Evolutionary conservation across 2,329 filamentous ascomycete species (phyloP).

Genomic region (Cladosporium sp.): DNA sequence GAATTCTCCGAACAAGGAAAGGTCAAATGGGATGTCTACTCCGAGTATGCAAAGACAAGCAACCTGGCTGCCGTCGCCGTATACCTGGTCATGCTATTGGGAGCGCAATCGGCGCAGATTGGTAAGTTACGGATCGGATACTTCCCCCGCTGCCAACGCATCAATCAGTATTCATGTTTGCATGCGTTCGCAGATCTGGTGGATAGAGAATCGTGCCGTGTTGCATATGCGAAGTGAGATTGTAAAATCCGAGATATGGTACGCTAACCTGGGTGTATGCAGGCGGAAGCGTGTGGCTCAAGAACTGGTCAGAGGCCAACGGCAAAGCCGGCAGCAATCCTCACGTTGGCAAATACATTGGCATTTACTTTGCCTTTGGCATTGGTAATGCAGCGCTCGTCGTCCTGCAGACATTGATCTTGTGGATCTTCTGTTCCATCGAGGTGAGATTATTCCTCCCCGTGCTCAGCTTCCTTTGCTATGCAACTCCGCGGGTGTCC

Average conservation of each 20-base stretch:
- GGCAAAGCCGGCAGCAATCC: conserved; percentile 63
- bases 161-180: not conserved
- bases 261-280: conserved; percentile 24
- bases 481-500: not conserved
- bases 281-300: conserved; percentile 88
- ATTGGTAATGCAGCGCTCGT: conserved; percentile 81
- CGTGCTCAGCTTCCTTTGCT: not conserved
- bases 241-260: not conserved
- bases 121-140: conserved; percentile 44
- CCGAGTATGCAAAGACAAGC: conserved; percentile 91
- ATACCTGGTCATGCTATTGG: conserved; percentile 73
- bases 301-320: conserved; percentile 85
- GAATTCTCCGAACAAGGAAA: conserved; percentile 93
- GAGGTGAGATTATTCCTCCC: conserved; percentile 57
- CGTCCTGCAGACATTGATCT: conserved; percentile 84
- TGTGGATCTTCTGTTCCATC: conserved; percentile 99
- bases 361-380: conserved; percentile 93
- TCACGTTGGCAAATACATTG: conserved; percentile 82
- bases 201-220: not conserved
- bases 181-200: not conserved
- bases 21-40: conserved; percentile 95
- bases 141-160: not conserved
- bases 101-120: conserved; percentile 77
- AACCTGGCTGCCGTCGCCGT: conserved; percentile 79
- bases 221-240: not conserved